Base-by-base conservation (phyloP, 2,329 filamentous ascomycete species). In the Monilinia polystroma region DNA sequence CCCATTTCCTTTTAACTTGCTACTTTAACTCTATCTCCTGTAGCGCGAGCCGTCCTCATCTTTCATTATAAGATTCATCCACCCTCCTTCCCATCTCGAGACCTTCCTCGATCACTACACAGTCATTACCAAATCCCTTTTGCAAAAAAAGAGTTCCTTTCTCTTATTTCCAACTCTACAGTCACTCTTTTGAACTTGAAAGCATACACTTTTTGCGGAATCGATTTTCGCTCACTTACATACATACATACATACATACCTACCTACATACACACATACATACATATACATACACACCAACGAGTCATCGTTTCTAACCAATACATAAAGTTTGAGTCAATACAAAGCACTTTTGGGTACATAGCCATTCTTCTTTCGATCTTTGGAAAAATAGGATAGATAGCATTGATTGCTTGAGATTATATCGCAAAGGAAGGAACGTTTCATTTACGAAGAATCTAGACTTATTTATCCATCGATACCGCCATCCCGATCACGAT, bases 191-290 rank as follows among this genome's bases (percentile, higher is more conserved):
- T 76, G 52, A 35, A 35, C 55, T 67, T 68, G 73, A 72, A 68
- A 64, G 52, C 49, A 57, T 63, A 64, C 60, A 64, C 66, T 52
- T 67, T 67, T 60, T 69, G 75, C 74, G 72, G 63, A 75, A 76
- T 76, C 70, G 75, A 76, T 72, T 76, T 74, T 75, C 75, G 74
- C 74, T 75, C 72, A 47, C 70, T 74, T 63, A 38, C 29, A 8
- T 4, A 41, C 38, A 3, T 4, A 14, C 38, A 12, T 29, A 29
- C 29, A 29, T 29, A 29, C 38, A 10, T 12, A 41, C 38, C 2
- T 8, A 41, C n/a, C n/a, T 63, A 38, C 29, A 8, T 4, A 41
- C 38, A 3, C 1, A 14, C 38, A 12, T 29, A 29, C 29, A 29
- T 29, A 29, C 38, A 10, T 12, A 41, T 8, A 41, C 38, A 41